Conservation (phyloP, 345 rosid species). For the Rubroshorea leprosula region DNA sequence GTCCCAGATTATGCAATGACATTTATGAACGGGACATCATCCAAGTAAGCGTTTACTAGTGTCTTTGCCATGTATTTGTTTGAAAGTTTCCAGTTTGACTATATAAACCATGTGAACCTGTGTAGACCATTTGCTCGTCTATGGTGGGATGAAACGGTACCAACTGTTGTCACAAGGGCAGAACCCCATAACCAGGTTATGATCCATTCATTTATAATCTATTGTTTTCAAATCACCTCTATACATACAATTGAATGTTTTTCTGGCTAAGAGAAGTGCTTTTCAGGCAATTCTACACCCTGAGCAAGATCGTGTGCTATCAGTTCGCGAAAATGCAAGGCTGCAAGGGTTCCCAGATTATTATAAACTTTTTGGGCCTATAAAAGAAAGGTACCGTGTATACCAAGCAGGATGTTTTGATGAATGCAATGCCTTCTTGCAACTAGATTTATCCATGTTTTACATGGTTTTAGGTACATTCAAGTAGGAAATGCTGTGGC, state of each 20-base stretch:
- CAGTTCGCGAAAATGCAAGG: conserved; percentile 67
- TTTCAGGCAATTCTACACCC: conserved; percentile 62
- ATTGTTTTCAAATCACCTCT: not conserved
- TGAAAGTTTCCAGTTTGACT: not conserved
- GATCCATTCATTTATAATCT: not conserved
- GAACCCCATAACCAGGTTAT: conserved; percentile 76
- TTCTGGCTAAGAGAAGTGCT: not conserved
- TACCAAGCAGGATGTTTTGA: not conserved
- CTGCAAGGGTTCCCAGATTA: conserved; percentile 72
- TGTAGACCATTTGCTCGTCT: conserved; percentile 73
- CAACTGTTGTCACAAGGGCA: conserved; percentile 72
- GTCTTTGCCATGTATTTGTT: not conserved
- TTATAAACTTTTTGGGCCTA: conserved; percentile 53
- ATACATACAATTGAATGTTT: not conserved
- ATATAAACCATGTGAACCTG: not conserved
- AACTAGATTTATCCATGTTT: no score
- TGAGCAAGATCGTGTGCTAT: conserved; percentile 52
- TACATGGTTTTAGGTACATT: conserved; percentile 31
- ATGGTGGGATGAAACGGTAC: conserved; percentile 88
- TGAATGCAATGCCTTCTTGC: no score
- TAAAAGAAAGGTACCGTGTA: conserved; percentile 48
- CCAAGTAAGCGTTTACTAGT: conserved; percentile 20
- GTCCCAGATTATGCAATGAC: conserved; percentile 50
- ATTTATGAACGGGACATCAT: conserved; percentile 23
- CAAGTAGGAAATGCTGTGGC: conserved; percentile 86